These are phyloP conservation scores for Adansonia grandidieri DNA, from an alignment of 441 rosid species.

Conservation along the genomic window DNA sequence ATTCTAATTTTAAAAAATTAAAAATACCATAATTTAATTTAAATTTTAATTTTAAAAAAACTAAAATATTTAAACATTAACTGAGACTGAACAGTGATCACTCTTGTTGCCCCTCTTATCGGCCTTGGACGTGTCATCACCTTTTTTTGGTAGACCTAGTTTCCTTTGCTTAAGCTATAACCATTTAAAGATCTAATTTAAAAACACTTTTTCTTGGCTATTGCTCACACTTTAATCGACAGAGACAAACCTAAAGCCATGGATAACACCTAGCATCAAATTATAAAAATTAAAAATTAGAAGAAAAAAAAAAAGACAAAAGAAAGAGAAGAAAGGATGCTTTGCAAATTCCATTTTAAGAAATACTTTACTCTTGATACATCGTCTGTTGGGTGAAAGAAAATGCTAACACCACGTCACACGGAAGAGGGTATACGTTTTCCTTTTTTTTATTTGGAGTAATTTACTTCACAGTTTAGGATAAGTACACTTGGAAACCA, in stretches of 20 bases:
- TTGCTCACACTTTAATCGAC: background rate
- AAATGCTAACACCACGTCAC: conserved; percentile 4
- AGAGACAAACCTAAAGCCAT: too few species aligned
- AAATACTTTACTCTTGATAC: conserved; percentile 24
- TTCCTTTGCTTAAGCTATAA: too few species aligned
- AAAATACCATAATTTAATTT: too few species aligned
- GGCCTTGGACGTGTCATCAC: too few species aligned
- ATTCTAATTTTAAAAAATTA: too few species aligned
- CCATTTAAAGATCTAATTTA: too few species aligned
- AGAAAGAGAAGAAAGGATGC: background rate
- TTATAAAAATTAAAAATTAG: too few species aligned
- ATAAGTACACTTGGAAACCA: conserved; percentile 60
- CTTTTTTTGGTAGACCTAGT: too few species aligned
- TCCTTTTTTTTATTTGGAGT: conserved; percentile 20
- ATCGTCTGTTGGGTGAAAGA: conserved; percentile 14
- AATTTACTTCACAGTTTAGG: conserved; percentile 43
- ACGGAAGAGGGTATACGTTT: conserved; percentile 14
- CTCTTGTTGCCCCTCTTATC: too few species aligned
- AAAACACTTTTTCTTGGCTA: background rate
- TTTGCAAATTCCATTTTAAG: conserved; percentile 24
- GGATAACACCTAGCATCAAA: background rate
- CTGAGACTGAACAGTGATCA: too few species aligned
- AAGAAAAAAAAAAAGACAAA: background rate
- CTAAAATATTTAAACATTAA: too few species aligned
- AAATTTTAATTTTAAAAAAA: too few species aligned